These are phyloP conservation scores for Zelopaecilomyces penicillatus DNA, from an alignment of 2,329 filamentous ascomycete genomes.

Conservation along the genomic window DNA sequence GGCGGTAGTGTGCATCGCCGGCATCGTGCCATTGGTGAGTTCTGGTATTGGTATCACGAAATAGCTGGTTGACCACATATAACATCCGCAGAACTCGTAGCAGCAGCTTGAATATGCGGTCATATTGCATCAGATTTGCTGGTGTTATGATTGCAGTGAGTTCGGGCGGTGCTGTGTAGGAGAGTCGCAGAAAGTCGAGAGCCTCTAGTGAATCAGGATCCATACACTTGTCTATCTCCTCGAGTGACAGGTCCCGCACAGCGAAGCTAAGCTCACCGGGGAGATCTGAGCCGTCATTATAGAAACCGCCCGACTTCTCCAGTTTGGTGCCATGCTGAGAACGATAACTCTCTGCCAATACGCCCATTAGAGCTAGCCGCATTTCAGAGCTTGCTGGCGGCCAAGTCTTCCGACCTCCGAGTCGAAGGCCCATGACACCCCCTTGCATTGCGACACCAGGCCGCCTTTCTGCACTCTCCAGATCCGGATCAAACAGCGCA, in stretches of 20 bases:
- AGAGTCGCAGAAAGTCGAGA: conserved; percentile 83
- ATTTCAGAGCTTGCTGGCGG: conserved; percentile 90
- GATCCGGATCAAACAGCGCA: conserved; percentile 75
- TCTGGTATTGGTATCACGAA: conserved; percentile 44
- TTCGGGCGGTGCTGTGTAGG: conserved; percentile 69
- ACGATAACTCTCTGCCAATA: conserved; percentile 67
- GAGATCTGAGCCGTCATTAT: conserved; percentile 31
- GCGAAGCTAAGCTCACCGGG: conserved; percentile 73
- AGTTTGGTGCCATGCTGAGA: conserved; percentile 15
- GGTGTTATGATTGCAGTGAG: conserved; percentile 67
- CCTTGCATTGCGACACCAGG: conserved; percentile 61
- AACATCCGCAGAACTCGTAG: conserved; percentile 71
- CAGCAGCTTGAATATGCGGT: conserved; percentile 72
- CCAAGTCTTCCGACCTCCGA: conserved; percentile 78
- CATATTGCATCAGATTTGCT: conserved; percentile 66
- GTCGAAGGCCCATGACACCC: conserved; percentile 69
- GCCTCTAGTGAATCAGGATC: conserved; percentile 76
- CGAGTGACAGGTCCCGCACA: conserved; percentile 68
- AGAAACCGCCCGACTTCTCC: conserved; percentile 19
- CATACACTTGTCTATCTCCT: conserved; percentile 76
- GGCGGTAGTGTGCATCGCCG: conserved; percentile 41
- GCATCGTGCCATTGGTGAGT: conserved; percentile 25
- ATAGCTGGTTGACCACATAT: conserved; percentile 61
- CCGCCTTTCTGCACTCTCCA: conserved; percentile 68
- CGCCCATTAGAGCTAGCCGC: conserved; percentile 78